phyloP scores from a whole-genome alignment of 106 monocot species.

The Dioscorea alata region DNA sequence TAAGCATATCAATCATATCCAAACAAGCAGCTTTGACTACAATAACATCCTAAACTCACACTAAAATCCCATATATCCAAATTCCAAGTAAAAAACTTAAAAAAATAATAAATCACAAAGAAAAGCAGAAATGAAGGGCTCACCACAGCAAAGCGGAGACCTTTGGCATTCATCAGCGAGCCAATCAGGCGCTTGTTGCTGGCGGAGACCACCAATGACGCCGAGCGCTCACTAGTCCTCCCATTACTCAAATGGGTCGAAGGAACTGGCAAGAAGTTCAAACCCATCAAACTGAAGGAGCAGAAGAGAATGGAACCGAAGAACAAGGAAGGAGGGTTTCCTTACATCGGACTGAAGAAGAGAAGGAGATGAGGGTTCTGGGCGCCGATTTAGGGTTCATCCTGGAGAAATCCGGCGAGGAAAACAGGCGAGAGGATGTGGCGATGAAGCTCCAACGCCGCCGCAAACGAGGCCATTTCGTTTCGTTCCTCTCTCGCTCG shows the following conservation, averaged over 20 bases:
- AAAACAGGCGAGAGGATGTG: not conserved
- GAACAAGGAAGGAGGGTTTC: not conserved
- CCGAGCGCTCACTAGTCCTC: not conserved
- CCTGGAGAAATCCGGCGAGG: too few species aligned
- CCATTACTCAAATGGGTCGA: not conserved
- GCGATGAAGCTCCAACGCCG: not conserved
- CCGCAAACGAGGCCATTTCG: slow-evolving; percentile 1
- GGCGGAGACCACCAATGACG: slow-evolving; percentile 1
- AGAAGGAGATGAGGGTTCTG: slow-evolving; percentile 14
- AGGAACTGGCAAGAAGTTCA: not conserved
- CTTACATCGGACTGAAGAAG: slow-evolving; percentile 15
- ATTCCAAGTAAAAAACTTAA: not conserved
- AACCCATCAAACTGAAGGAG: not conserved
- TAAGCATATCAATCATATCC: not conserved
- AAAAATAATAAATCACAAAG: not conserved
- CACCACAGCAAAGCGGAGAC: slow-evolving; percentile 37
- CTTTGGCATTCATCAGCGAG: slow-evolving; percentile 25
- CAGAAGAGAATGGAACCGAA: not conserved
- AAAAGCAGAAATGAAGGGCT: not conserved
- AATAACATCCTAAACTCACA: not conserved
- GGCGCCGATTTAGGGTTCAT: not conserved
- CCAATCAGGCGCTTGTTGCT: slow-evolving; percentile 17
- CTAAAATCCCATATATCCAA: not conserved
- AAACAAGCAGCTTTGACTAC: not conserved
- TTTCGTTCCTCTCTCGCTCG: too few species aligned